Evolutionary conservation across 1,284 basidiomycete genomes (phyloP).

Genomic region (Moniliophthora roreri): DNA sequence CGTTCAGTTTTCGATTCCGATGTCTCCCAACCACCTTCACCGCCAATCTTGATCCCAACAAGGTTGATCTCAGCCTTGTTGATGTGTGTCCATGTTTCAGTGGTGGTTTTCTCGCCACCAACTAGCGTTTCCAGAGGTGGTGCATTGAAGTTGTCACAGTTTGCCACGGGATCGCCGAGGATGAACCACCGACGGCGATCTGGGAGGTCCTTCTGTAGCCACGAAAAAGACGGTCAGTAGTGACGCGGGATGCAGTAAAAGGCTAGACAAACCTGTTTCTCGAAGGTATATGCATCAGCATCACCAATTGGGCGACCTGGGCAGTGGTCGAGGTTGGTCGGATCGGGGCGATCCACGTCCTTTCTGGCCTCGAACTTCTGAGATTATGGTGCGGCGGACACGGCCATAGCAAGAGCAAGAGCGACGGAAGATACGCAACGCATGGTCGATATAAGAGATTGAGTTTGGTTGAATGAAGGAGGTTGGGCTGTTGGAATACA

Average conservation of each 20-base stretch:
- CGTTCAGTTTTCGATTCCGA: neutral
- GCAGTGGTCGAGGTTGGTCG: neutral
- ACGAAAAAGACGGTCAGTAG: neutral
- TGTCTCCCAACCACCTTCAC: neutral
- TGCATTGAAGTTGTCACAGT: neutral
- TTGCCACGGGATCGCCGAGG: neutral
- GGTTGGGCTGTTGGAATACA: neutral
- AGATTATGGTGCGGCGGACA: neutral
- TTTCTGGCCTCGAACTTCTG: neutral
- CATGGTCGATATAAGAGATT: neutral
- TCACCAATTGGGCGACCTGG: neutral
- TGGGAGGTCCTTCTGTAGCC: neutral
- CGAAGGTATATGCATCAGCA: neutral
- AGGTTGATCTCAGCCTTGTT: conserved; percentile 1
- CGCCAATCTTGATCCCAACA: conserved; percentile 5
- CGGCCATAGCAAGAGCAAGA: neutral
- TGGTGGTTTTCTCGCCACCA: conserved; percentile 1
- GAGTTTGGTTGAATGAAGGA: neutral
- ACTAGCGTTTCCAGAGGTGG: neutral
- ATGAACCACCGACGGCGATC: neutral
- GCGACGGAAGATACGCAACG: neutral
- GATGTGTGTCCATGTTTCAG: neutral
- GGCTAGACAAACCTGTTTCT: neutral
- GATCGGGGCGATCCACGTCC: neutral
- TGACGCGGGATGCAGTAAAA: neutral